Base-by-base conservation (phyloP, 2,329 filamentous ascomycete species). In the Trichoderma atroviride region DNA sequence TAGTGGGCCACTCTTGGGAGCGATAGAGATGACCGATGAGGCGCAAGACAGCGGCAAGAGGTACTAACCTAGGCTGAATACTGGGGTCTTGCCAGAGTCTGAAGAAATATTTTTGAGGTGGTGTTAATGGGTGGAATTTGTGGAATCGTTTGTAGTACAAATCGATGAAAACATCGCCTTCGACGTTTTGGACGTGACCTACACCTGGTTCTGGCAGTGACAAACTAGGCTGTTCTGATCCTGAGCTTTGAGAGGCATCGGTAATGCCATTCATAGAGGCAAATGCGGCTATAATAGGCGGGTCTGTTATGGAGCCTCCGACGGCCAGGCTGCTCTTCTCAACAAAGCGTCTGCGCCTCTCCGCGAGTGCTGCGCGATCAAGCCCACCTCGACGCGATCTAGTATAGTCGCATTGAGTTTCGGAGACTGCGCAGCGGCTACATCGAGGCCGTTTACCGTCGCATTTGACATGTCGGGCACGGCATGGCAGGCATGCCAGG, bases 401-500 rank as follows among this genome's bases (percentile, higher is more conserved):
- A 22, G 29, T 27, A 16, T 58, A 58, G n/a, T 58, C 22, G 35
- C 56, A 58, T 6, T 24, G 10, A 7, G 19, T 58, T 22, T 33
- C 33, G 1, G 31, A 37, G 9, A 24, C 56, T 24, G 22, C 33
- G 11, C 56, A 58, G 5, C 56, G 56, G 56, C n/a, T 58, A 16
- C 56, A 58, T 33, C 19, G 33, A 37, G 56, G 56, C n/a, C 33
- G 33, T 14, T 58, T 58, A 33, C 56, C 56, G 56, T 58, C 56
- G 19, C 56, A 58, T 58, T 58, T 58, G 31, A 58, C 56, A 13
- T 58, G 56, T 16, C 33, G 56, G n/a, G 56, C 22, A 37, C 56
- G 56, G 14, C 56, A 58, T 27, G 29, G n/a, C 5, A 58, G 56
- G n/a, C 56, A 58, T 58, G 56, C 56, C 5, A 58, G 4, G 13